phyloP scores from a whole-genome alignment of 176 grass and related monocot species.

The Puccinellia tenuiflora region DNA sequence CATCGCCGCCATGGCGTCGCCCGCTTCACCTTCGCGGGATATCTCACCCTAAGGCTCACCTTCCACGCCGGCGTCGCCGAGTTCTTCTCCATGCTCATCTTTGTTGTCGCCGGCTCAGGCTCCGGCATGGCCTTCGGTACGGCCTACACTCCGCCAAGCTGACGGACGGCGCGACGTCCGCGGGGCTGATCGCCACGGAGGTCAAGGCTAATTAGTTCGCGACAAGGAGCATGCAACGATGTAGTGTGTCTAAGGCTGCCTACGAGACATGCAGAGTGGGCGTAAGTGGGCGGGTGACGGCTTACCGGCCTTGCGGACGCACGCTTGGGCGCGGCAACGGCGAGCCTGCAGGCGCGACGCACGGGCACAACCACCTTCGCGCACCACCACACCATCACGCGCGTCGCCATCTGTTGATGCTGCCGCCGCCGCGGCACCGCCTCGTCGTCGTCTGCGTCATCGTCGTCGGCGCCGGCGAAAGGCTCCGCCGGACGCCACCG shows the following conservation, averaged over 20 bases:
- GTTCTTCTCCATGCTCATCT: conserved; percentile 83
- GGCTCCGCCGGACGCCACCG: conserved; percentile 19
- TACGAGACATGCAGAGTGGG: neutral
- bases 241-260: neutral
- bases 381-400: conserved; percentile 92
- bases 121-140: conserved; percentile 71
- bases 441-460: neutral
- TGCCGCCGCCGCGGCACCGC: too few relatives aligned
- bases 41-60: too few relatives aligned
- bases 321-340: conserved; percentile 60
- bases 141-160: neutral
- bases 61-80: conserved; percentile 67
- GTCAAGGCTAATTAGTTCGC: too few relatives aligned
- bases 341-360: conserved; percentile 68
- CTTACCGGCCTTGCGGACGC: conserved; percentile 60
- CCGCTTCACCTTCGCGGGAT: conserved; percentile 66
- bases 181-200: too few relatives aligned
- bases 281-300: neutral
- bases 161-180: too few relatives aligned
- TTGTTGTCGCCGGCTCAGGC: conserved; percentile 76
- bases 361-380: conserved; percentile 57
- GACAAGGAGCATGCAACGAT: neutral
- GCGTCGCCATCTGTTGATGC: conserved; percentile 30
- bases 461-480: neutral
- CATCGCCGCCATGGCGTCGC: conserved; percentile 49